Evolutionary conservation across 495 filamentous ascomycete species (phyloP).

Genomic region (Achaetomiella virescens): DNA sequence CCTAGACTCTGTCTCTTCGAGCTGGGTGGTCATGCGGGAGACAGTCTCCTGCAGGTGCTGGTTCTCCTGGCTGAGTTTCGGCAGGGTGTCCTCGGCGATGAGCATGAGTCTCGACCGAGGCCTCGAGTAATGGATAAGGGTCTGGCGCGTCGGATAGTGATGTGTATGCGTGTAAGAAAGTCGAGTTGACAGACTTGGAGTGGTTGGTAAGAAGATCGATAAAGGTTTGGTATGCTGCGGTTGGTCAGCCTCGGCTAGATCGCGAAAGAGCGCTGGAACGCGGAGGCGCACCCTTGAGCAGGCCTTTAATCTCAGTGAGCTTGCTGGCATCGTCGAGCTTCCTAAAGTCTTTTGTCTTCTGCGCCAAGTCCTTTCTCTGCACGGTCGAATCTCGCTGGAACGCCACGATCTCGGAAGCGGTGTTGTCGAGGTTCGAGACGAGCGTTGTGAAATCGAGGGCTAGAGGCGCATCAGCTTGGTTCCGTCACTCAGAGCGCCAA

Average conservation of each 20-base stretch:
- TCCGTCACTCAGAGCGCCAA: conserved; percentile 3
- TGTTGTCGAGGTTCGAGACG: conserved; percentile 80
- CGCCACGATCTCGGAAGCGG: conserved; percentile 85
- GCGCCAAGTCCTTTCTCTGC: conserved; percentile 91
- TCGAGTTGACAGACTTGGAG: conserved; percentile 82
- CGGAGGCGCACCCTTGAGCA: conserved; percentile 65
- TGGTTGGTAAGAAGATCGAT: conserved; percentile 95
- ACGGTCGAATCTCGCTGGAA: conserved; percentile 88
- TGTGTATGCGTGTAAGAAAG: conserved; percentile 88
- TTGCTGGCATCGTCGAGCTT: conserved; percentile 91
- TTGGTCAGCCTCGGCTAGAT: conserved; percentile 11
- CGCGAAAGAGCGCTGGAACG: not conserved
- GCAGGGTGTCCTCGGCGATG: conserved; percentile 81
- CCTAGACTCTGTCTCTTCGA: conserved; percentile 75
- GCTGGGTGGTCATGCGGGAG: conserved; percentile 75
- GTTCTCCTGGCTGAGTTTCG: conserved; percentile 81
- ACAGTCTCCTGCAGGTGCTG: conserved; percentile 76
- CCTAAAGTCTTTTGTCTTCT: conserved; percentile 96
- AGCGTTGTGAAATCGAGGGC: conserved; percentile 84
- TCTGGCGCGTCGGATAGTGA: conserved; percentile 92
- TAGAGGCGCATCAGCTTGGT: conserved; percentile 29
- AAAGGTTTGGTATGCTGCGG: conserved; percentile 84
- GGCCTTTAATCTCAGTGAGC: conserved; percentile 75
- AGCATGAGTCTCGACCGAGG: conserved; percentile 91
- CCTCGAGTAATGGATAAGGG: conserved; percentile 92